Evolutionary conservation across 208 protist genomes (phyloP).

Genomic region (Crithidia sp.): DNA sequence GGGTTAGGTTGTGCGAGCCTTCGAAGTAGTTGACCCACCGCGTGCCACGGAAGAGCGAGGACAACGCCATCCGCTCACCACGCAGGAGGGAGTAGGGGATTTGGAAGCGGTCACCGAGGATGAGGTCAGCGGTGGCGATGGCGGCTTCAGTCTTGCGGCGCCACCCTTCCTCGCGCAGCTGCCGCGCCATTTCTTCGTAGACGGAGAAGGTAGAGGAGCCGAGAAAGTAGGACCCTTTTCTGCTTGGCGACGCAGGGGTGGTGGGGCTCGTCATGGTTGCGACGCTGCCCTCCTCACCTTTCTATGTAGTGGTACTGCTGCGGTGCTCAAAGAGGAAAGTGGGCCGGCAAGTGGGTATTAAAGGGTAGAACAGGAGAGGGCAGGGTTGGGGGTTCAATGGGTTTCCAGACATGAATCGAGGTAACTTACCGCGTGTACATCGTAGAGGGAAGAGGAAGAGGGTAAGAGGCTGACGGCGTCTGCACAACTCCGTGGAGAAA

Average conservation of each 20-base stretch:
- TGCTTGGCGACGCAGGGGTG: constrained; percentile 6
- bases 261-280: neutral
- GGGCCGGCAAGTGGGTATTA: too few species aligned
- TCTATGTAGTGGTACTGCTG: neutral
- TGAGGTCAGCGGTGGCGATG: constrained; percentile 56
- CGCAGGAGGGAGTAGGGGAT: constrained; percentile 82
- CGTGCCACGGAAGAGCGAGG: constrained; percentile 62
- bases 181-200: constrained; percentile 82
- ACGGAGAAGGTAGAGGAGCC: constrained; percentile 77
- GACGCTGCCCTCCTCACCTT: neutral
- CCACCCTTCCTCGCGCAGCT: constrained; percentile 69
- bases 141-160: constrained; percentile 23
- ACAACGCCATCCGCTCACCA: constrained; percentile 52
- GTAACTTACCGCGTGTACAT: too few species aligned
- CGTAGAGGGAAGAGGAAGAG: too few species aligned
- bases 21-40: constrained; percentile 92
- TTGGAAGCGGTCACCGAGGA: constrained; percentile 83
- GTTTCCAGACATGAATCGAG: too few species aligned
- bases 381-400: too few species aligned
- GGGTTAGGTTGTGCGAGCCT: constrained; percentile 82
- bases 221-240: constrained; percentile 44
- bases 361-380: too few species aligned
- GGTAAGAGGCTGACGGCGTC: too few species aligned
- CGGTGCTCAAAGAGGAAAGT: neutral
- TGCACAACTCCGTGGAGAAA: neutral